Base-by-base conservation (phyloP, 805 yeast species). In the Lachancea fermentati region DNA sequence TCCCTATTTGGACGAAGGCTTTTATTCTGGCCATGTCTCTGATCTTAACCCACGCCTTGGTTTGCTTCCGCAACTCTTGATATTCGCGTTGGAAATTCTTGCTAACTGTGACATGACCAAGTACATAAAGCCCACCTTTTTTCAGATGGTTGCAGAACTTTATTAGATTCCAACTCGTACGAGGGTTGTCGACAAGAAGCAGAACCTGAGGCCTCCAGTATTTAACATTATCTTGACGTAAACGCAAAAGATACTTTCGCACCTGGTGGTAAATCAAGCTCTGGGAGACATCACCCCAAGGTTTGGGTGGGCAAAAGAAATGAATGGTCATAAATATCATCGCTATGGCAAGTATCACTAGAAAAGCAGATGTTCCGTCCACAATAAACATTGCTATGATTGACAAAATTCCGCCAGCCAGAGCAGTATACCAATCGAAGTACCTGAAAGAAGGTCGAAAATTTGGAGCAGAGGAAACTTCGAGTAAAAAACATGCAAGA, bases 251-350 rank as follows among this genome's bases (percentile, higher is more conserved):
- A 56, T 93, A 93, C 58, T 93, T 93, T 50, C 99, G 70, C 8
- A 93, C 97, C 63, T 93, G 99, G 58, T 93, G 98, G 60, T 93
- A 93, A 36, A 93, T 91, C 45, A 93, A 71, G 31, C 89, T 78
- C 62, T 93, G 98, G 2, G 97, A 89, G 17, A 93, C 97, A 63
- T 93, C 99, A 26, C 99, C 99, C 89, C 96, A 93, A 25, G 89
- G 84, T 57, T 87, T 88, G 4, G 98, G 97, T 2, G 97, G 96
- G 8, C 96, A 84, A 37, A 78, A 73, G 55, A 88, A 87, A 59
- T 93, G 97, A 48, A 93, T 93, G 39, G 84, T 60, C 33, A 87
- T 56, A 50, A 93, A 84, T 32, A 93, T 64, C 13, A 80, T 66
- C 30, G 78, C 59, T 51, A 88, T 69, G 40, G 81, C 76, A 8